A percentile compares a stretch with the other conserved stretches of the same genome.
These are phyloP conservation scores for Amoebophrya sp. DNA, from an alignment of 169 alveolate genomes.

Conservation along the genomic window DNA sequence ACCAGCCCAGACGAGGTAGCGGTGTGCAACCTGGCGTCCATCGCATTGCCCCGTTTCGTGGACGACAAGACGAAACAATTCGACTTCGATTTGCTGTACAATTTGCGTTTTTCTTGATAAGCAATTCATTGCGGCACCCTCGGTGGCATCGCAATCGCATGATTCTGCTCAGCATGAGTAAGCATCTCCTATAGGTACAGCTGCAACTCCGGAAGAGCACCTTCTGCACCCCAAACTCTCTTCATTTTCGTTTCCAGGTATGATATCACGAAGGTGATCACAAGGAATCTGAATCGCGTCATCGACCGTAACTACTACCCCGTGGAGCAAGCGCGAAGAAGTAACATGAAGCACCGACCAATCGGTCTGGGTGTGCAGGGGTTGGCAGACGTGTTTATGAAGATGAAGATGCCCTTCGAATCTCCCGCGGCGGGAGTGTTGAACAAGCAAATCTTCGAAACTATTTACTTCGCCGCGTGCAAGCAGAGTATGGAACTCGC, in stretches of 20 bases:
- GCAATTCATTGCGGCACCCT: too few relatives aligned
- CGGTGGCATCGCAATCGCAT: too few relatives aligned
- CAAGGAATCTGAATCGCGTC: slow-evolving; percentile 86
- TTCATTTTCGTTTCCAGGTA: not conserved
- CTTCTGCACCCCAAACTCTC: not conserved
- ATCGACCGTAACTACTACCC: slow-evolving; percentile 94
- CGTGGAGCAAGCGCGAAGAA: slow-evolving; percentile 79
- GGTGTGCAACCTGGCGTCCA: slow-evolving; percentile 98
- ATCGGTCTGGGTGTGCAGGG: slow-evolving; percentile 45
- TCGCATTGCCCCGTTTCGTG: slow-evolving; percentile 77
- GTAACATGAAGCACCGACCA: slow-evolving; percentile 90
- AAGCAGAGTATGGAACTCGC: slow-evolving; percentile 87
- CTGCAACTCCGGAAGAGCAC: not conserved
- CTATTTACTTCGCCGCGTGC: slow-evolving; percentile 94
- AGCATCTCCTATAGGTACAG: not conserved
- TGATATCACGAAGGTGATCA: slow-evolving; percentile 35
- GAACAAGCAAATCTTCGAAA: slow-evolving; percentile 88
- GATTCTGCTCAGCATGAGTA: not conserved
- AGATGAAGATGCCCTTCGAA: slow-evolving; percentile 90
- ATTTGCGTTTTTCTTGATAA: too few relatives aligned
- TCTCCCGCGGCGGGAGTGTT: slow-evolving; percentile 82
- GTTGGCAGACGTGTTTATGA: slow-evolving; percentile 91
- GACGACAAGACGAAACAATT: slow-evolving; percentile 56
- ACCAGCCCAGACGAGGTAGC: slow-evolving; percentile 97
- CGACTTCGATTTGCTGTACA: slow-evolving; percentile 68